These are phyloP conservation scores for Acacia confusa DNA, from an alignment of 306 rosid species.

Conservation along the genomic window DNA sequence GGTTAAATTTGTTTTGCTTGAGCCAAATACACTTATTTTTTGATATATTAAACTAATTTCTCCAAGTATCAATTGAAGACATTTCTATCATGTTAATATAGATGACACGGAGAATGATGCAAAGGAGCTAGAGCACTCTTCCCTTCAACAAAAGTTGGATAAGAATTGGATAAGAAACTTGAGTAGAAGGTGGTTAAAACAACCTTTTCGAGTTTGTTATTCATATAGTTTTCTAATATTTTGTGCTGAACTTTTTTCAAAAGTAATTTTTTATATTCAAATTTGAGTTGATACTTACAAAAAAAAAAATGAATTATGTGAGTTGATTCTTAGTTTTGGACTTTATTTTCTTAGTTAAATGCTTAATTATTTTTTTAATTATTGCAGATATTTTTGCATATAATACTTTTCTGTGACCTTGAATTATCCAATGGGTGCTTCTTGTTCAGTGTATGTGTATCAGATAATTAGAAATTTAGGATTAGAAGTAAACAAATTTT, in stretches of 20 bases:
- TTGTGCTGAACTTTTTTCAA: constrained; percentile 1
- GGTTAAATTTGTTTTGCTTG: constrained; percentile 7
- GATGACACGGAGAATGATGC: constrained; percentile 68
- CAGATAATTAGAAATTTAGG: not conserved
- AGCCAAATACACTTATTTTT: not conserved
- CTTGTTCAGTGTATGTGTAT: not conserved
- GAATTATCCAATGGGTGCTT: not conserved
- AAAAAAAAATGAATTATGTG: no score
- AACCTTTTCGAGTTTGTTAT: constrained; percentile 5
- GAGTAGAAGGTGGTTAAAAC: constrained; percentile 87
- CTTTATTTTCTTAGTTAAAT: not conserved
- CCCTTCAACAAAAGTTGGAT: constrained; percentile 85
- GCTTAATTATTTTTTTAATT: not conserved
- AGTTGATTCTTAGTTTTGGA: no score
- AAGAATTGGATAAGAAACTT: constrained; percentile 86
- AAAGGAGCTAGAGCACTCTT: constrained; percentile 89
- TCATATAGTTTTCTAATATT: not conserved
- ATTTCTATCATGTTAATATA: constrained; percentile 32
- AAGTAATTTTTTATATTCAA: no score
- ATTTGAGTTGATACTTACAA: not conserved
- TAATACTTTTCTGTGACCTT: not conserved
- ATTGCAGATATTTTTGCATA: not conserved
- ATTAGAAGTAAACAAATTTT: not conserved
- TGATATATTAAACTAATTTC: constrained; percentile 10
- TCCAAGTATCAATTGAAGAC: not conserved